Conservation (phyloP, 2,329 filamentous ascomycete genomes). For the Exserohilum turcica region DNA sequence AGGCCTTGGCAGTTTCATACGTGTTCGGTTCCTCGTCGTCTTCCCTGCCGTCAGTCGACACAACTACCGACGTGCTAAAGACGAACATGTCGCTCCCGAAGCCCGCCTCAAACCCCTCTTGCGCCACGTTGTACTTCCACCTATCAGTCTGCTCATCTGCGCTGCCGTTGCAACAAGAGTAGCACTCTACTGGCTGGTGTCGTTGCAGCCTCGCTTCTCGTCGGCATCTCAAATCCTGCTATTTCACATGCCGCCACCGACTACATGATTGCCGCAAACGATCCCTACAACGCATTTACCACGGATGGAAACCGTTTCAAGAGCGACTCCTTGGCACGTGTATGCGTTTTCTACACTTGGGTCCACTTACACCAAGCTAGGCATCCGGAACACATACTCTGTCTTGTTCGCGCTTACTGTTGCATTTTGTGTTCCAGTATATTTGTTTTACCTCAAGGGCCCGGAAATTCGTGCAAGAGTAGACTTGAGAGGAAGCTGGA, state of each 20-base stretch:
- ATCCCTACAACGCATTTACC: slow-evolving; percentile 70
- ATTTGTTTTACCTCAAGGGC: slow-evolving; percentile 55
- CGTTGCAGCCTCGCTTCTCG: slow-evolving; percentile 51
- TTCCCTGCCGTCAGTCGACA: slow-evolving; percentile 56
- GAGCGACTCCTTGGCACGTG: slow-evolving; percentile 73
- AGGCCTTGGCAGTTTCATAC: slow-evolving; percentile 54
- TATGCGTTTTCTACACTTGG: slow-evolving; percentile 62
- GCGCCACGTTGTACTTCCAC: slow-evolving; percentile 63
- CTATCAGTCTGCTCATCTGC: slow-evolving; percentile 71
- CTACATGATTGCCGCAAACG: slow-evolving; percentile 76
- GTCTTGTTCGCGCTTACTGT: slow-evolving; percentile 58
- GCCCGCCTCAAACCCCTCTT: slow-evolving; percentile 68
- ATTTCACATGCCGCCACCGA: slow-evolving; percentile 79
- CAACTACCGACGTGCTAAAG: slow-evolving; percentile 52
- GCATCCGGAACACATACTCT: slow-evolving; percentile 26
- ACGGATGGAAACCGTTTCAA: slow-evolving; percentile 79
- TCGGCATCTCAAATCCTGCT: slow-evolving; percentile 71
- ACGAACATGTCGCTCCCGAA: slow-evolving; percentile 62
- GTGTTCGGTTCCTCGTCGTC: slow-evolving; percentile 63
- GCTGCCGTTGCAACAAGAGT: slow-evolving; percentile 64
- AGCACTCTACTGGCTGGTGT: slow-evolving; percentile 65
- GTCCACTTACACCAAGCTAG: slow-evolving; percentile 43
- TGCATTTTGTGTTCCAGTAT: slow-evolving; percentile 58
- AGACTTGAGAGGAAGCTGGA: not conserved
- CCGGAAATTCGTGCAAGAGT: not conserved